Conservation (phyloP, 441 rosid species). For the Bruguiera hainesii region DNA sequence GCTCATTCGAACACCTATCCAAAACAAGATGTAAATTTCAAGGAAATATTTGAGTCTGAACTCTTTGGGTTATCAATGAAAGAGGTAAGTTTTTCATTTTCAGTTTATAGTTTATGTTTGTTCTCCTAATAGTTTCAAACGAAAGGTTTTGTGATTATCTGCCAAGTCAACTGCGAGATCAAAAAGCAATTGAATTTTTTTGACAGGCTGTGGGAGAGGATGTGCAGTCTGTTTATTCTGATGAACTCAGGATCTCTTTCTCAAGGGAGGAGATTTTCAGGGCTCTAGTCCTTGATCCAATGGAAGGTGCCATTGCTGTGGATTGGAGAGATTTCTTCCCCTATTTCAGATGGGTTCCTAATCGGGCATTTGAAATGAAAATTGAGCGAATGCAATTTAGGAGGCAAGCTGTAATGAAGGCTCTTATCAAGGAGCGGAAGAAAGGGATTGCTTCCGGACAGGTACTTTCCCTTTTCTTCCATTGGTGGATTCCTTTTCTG, state of each 20-base stretch:
- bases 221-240: slow-evolving; percentile 51
- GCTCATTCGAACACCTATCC: slow-evolving; percentile 35
- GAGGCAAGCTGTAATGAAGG: slow-evolving; percentile 60
- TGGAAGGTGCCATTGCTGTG: slow-evolving; percentile 80
- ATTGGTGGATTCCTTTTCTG: neutral
- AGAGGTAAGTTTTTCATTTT: slow-evolving; percentile 44
- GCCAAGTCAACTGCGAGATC: neutral
- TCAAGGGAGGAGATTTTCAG: slow-evolving; percentile 51
- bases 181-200: neutral
- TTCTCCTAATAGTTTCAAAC: too few relatives aligned
- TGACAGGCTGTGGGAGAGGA: slow-evolving; percentile 68
- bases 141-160: neutral
- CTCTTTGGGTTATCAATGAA: slow-evolving; percentile 66
- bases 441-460: slow-evolving; percentile 46
- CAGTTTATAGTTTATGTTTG: neutral
- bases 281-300: slow-evolving; percentile 57
- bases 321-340: slow-evolving; percentile 99
- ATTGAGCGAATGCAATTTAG: slow-evolving; percentile 40
- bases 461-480: slow-evolving; percentile 25
- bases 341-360: slow-evolving; percentile 77
- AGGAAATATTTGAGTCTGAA: slow-evolving; percentile 59
- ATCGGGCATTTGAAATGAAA: slow-evolving; percentile 43
- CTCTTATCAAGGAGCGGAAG: slow-evolving; percentile 49
- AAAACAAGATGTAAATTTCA: slow-evolving; percentile 56
- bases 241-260: slow-evolving; percentile 53